Evolutionary conservation across 2,329 filamentous ascomycete genomes (phyloP), one percentile per base, ranked within the genome.

Genomic region (Aspergillus carbonarius): DNA sequence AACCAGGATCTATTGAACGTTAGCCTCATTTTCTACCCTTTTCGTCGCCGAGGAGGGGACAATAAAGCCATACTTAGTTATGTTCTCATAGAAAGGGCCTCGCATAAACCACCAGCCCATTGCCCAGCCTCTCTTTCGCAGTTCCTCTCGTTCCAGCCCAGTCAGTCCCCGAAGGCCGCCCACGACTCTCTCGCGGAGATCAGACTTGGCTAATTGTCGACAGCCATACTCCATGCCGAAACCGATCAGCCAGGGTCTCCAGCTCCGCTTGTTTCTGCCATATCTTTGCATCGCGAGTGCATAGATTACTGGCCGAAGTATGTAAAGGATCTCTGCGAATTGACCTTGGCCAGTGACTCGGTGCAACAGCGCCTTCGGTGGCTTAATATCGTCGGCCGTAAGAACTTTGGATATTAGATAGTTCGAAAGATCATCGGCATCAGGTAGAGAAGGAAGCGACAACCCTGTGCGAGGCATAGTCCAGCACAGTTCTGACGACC

Each of bases 91-190:
- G 68, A 96, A 96, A 2, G 93, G 92, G n/a, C 95, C 93, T 60
- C 93, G 86, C 91, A 99, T 95, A 25, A 85, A 79, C 95, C 95
- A 99, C 93, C 95, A 98, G 18, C 88, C 90, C 81, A 97, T 88
- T 1, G 87, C 88, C 92, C 92, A 96, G 39, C 90, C 92, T 63
- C 95, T 84, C 76, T 91, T 92, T 71, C 83, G 87, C 82, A 96
- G 86, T 79, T 98, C 93, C 66, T 97, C 93, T 57, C 88, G 86
- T 78, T 99, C 95, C 17, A 99, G 81, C 8, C 89, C 86, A 23
- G 93, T 96, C 32, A 95, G 71, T 1, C 85, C 92, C 51, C 91
- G 84, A 61, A 95, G 80, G 30, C 91, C 88, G 46, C 89, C 86
- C 12, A 92, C 84, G 34, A 87, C 76, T 60, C 84, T 77, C 63